These are phyloP conservation scores for Fraxinus velutina DNA, from an alignment of 305 asterid species.

Conservation along the genomic window DNA sequence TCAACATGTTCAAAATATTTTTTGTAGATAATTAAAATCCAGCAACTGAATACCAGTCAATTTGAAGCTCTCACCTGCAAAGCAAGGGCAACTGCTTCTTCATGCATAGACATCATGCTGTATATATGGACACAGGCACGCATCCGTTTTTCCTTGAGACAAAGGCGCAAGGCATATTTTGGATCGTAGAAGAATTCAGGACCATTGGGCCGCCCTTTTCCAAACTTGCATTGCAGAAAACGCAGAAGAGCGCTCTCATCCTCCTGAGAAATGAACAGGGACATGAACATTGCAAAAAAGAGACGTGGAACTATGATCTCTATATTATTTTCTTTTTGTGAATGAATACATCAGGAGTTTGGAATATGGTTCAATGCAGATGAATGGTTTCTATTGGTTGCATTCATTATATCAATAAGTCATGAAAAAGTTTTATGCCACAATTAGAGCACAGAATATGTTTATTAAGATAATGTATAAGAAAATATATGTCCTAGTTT, in stretches of 20 bases:
- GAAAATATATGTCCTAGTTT: background rate
- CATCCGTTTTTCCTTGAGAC: conserved; percentile 82
- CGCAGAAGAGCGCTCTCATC: conserved; percentile 95
- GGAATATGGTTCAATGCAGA: background rate
- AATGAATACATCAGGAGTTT: background rate
- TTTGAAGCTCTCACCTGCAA: conserved; percentile 53
- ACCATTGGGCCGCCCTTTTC: conserved; percentile 69
- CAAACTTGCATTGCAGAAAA: conserved; percentile 87
- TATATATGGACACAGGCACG: conserved; percentile 97
- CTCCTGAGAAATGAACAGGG: conserved; percentile 47
- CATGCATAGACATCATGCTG: conserved; percentile 99
- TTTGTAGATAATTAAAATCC: conserved; percentile 2
- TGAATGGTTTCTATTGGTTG: background rate
- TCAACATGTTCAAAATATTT: conserved; percentile 2
- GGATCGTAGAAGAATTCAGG: conserved; percentile 95
- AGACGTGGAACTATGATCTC: background rate
- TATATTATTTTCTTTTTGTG: background rate
- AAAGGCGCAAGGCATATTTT: conserved; percentile 91
- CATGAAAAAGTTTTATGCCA: background rate
- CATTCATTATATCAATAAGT: conserved; percentile 1
- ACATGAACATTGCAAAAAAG: conserved; percentile 16
- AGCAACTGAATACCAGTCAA: conserved; percentile 16
- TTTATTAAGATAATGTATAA: background rate
- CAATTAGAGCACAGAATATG: background rate
- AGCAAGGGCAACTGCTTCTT: conserved; percentile 98